Base-by-base conservation (phyloP, 176 grass and related monocot species). In the Areca catechu region DNA sequence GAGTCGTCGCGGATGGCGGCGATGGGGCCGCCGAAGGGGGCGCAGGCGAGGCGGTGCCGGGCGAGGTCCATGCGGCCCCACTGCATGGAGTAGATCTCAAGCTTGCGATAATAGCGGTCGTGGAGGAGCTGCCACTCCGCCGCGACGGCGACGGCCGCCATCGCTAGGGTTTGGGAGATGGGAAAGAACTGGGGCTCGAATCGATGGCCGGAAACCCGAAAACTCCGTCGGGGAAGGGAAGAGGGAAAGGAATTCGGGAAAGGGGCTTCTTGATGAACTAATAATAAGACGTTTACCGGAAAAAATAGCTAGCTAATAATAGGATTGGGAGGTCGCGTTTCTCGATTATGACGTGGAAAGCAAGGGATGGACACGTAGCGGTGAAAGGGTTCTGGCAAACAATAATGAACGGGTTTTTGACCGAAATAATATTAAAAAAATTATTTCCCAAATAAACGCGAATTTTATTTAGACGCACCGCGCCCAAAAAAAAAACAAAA, bases 1-100 rank as follows among this genome's bases (percentile, higher is more conserved):
- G 92, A 90, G 71, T 96, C 92, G 60, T 96, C 92, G 50, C 92
- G 80, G 57, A 96, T 89, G 65, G 92, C 86, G n/a, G 92, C 86
- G 51, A 96, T 69, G 22, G 92, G 92, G 4, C 92, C 92, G 0
- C 92, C 92, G 49, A 96, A 88, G 15, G 92, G 80, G 3, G 86
- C 83, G 0, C 79, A 78, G 1, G 92, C 75, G 20, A 96, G 54
- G 61, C 89, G 82, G 73, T 90, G 81, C 21, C 83, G 82, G 57
- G 86, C 86, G 68, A 96, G 83, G 72, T 96, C 92, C 71, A 90
- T 82, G 64, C 92, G 92, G 69, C 77, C 67, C 80, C 80, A 82
- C 49, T 71, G 70, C 58, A 72, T 62, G 60, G 80, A 67, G 72
- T 83, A 86, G 58, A 79, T 62, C 69, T 79, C 29, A 1, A 84